Conservation (phyloP, 139 green algal genomes). For the Picochlorum sp. region DNA sequence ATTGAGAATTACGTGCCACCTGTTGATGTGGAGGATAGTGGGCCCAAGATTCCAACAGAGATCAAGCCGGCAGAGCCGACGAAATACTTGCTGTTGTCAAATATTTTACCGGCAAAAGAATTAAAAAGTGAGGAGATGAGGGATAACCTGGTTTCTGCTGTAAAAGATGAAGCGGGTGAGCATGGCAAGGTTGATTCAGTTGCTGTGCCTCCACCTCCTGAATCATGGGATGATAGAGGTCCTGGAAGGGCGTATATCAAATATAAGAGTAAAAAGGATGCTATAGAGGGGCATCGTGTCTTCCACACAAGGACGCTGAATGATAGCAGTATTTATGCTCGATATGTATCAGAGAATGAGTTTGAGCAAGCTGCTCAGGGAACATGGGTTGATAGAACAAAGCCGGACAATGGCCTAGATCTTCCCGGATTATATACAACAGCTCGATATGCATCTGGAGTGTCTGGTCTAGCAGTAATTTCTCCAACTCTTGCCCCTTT, state of each 20-base stretch:
- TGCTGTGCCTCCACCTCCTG: constrained; percentile 44
- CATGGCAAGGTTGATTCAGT: constrained; percentile 50
- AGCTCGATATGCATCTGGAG: constrained; percentile 22
- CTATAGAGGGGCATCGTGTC: constrained; percentile 28
- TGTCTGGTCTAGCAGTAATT: constrained; percentile 36
- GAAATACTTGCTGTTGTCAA: constrained; percentile 13
- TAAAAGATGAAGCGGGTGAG: constrained; percentile 53
- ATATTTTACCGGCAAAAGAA: constrained; percentile 41
- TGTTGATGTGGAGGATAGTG: neutral
- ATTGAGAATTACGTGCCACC: constrained; percentile 37
- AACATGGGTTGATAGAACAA: constrained; percentile 49
- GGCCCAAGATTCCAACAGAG: neutral
- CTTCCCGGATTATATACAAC: constrained; percentile 31
- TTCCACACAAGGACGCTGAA: constrained; percentile 67
- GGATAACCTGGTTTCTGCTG: constrained; percentile 52
- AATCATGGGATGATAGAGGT: constrained; percentile 22
- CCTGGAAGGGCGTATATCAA: constrained; percentile 58
- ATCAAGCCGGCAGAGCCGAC: neutral
- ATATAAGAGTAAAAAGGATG: constrained; percentile 39
- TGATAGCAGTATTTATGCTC: constrained; percentile 52
- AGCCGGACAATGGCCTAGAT: constrained; percentile 19
- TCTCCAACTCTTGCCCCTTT: constrained; percentile 31
- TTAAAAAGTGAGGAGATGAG: constrained; percentile 28
- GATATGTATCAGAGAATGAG: constrained; percentile 46
- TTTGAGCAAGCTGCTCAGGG: constrained; percentile 43